Evolutionary conservation across 257 asterid species (phyloP), one percentile per base, ranked within the genome.

Genomic region (Nemophila menziesii): DNA sequence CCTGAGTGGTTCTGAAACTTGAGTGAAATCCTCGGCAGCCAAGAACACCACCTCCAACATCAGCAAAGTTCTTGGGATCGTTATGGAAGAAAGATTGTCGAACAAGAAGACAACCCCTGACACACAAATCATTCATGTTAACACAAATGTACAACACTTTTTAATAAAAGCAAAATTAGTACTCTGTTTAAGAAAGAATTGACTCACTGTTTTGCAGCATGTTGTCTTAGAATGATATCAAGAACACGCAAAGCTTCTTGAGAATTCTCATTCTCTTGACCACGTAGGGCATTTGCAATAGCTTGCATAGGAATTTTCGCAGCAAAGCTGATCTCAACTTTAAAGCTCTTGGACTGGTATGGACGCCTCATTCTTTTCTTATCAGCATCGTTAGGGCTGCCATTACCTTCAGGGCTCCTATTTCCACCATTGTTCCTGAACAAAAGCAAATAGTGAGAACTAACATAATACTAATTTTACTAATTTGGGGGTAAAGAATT

Each of bases 11-110:
- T 51, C 37, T 67, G 48, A 75, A 75, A 58, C 83, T 75, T 9
- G 72, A 61, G 55, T 49, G 60, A 39, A 67, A 64, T 14, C 79
- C 82, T 67, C 71, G 54, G 54, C 75, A 70, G 1, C 75, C 75
- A 47, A 63, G 64, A 23, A 74, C 33, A 5, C 78, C 75, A 39
- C 73, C 68, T 10, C 67, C 68, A 55, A 75, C 54, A 50, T 64
- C 77, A 38, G 56, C 20, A 13, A 49, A 67, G 49, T 40, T 70
- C 23, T 34, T 46, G 6, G 60, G 46, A 36, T 64, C 67, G 20
- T 75, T 48, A 24, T 44, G 11, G n/a, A 67, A 75, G 51, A 51
- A 61, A 6, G 74, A 64, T 21, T 70, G 79, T 10, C 60, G 62
- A 8, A 75, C 57, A 47, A 67, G 60, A 42, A 70, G 71, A 37